Base-by-base conservation (phyloP, 2,329 filamentous ascomycete species). In the Penicillium sclerotiorum region DNA sequence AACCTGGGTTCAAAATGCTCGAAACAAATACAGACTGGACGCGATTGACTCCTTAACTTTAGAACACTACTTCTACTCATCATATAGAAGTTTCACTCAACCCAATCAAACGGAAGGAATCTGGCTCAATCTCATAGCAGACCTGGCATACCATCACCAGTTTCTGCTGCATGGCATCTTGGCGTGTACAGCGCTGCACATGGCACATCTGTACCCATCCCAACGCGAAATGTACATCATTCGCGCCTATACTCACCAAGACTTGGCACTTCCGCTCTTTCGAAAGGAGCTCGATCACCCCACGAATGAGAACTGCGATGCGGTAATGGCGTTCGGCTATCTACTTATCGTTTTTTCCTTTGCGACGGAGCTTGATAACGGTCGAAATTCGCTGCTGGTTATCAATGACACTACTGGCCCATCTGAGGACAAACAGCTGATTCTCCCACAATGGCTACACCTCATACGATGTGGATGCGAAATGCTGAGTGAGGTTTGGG, bases 121-220 rank as follows among this genome's bases (percentile, higher is more conserved):
- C n/a, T 76, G 70, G 70, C 61, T 59, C 45, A 49, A 67, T 8
- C 55, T 60, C 2, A 62, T 69, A 13, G 69, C 73, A 1, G 61
- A 65, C 36, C 56, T 71, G 38, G 72, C 71, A 22, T 57, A 67
- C 7, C 45, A 52, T 2, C 61, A 72, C 33, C 53, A 56, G 0
- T 76, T 72, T 33, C 56, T 77, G 0, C 65, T 77, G 55, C 69
- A 76, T 47, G 69, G 73, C 9, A 62, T 77, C 3, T 55, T 76
- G 9, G 72, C 74, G 5, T 67, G 71, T 25, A 62, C 74, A 1
- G 70, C 73, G 12, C 60, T 71, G 13, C 69, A 74, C 47, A 63
- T 70, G 37, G 70, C 66, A 4, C 59, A 66, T 37, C 48, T 65
- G n/a, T 47, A 66, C 7, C 61, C 56, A 2, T 5, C 37, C 4